Base-by-base conservation (phyloP, 164 flowering plant species). In the Liriodendron chinense region DNA sequence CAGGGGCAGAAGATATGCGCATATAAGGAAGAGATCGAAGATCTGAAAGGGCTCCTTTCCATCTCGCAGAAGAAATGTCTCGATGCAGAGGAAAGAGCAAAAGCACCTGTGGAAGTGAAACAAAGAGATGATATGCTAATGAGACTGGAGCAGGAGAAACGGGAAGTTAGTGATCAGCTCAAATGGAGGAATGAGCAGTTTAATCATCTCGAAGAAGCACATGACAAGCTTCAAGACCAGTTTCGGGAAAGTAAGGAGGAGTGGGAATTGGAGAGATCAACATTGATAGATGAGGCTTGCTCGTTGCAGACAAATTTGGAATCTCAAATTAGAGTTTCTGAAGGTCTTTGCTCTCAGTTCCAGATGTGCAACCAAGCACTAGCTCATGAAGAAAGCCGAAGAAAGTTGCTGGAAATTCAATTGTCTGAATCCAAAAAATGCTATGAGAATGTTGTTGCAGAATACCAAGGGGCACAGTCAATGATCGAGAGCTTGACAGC, bases 131-230 rank as follows among this genome's bases (percentile, higher is more conserved):
- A 79, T 72, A 21, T 82, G 61, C 49, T 87, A 22, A 28, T 53
- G 47, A 71, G 78, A 28, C 68, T 86, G 65, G 94, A 89, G 77
- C 86, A 83, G 65, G 86, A 86, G 74, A 75, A 81, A 1, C 71
- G 76, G 25, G 80, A 82, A 69, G 70, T 84, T 3, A 81, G 80
- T 74, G 89, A 86, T 26, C 76, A 84, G 83, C 79, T 90, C 18
- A 90, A 89, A 74, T 88, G 91, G 92, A 92, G 86, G 88, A 85
- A 78, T 34, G 96, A 92, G 78, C 92, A 87, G 77, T 88, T 90
- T 65, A 53, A 77, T 12, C 89, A 89, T 80, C 90, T 92, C 16
- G 86, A 89, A 80, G 89, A 90, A 81, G 94, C 90, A 56, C 84
- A 88, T 47, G 43, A 83, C 22, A 87, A 81, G 80, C 80, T 89